phyloP scores from a whole-genome alignment of 106 monocot species.

The Platanthera zijinensis region DNA sequence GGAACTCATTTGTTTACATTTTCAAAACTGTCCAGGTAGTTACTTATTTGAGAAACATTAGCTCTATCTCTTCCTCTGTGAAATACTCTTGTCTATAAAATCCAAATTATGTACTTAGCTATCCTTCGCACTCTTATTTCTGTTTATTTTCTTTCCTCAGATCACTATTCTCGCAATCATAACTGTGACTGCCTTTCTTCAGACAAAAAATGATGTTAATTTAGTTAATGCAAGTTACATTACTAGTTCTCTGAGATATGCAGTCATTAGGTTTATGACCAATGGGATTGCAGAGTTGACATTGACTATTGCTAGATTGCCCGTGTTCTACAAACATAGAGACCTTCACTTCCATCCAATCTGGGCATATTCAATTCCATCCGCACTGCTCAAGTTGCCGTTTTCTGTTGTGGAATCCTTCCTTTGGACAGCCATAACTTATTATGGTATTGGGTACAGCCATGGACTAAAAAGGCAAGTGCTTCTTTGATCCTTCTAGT shows the following conservation, averaged over 20 bases:
- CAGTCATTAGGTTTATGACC: conserved; percentile 14
- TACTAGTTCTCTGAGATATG: conserved; percentile 10
- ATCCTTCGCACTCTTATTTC: neutral
- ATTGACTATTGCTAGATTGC: conserved; percentile 10
- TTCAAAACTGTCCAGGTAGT: conserved; percentile 10
- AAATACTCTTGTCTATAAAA: neutral
- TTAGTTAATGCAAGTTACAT: conserved; percentile 8
- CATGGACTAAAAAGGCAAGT: conserved; percentile 19
- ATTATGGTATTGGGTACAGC: conserved; percentile 38
- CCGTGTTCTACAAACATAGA: conserved; percentile 20
- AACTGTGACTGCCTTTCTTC: conserved; percentile 20
- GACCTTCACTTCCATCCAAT: conserved; percentile 21
- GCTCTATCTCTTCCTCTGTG: neutral
- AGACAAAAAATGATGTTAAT: conserved; percentile 10
- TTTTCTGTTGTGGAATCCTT: conserved; percentile 36
- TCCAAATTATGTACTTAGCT: neutral
- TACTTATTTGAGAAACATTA: neutral
- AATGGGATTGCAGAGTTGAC: conserved; percentile 23
- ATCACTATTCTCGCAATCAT: conserved; percentile 11
- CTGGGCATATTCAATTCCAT: conserved; percentile 24
- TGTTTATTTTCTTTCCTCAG: neutral
- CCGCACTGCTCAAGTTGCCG: conserved; percentile 17
- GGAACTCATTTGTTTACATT: conserved; percentile 9
- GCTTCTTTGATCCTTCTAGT: neutral
- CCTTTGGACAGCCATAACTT: conserved; percentile 33